A percentile compares a stretch with the other conserved stretches of the same genome.
phyloP scores from a whole-genome alignment of 202 grass and related monocot species.

The Miscanthus sacchariflorus region DNA sequence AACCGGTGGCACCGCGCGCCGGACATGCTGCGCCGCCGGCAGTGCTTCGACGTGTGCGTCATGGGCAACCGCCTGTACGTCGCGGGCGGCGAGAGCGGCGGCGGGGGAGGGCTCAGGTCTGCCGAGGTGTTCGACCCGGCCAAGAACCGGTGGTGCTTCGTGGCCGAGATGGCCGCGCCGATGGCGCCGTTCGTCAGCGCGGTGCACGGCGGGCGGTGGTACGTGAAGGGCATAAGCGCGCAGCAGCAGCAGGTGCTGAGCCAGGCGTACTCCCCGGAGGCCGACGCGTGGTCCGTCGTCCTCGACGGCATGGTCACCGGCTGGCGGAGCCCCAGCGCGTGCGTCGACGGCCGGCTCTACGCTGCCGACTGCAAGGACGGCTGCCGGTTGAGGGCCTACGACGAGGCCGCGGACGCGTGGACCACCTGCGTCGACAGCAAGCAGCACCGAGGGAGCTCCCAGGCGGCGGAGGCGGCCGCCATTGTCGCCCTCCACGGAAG shows the following conservation, averaged over 20 bases:
- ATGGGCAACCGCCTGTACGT: slow-evolving; percentile 81
- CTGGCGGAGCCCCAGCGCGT: slow-evolving; percentile 74
- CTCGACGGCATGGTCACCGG: slow-evolving; percentile 73
- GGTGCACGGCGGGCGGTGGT: slow-evolving; percentile 80
- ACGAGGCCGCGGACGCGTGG: slow-evolving; percentile 60
- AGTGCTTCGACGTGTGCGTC: slow-evolving; percentile 63
- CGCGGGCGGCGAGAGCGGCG: slow-evolving; percentile 70
- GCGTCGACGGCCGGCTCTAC: slow-evolving; percentile 65
- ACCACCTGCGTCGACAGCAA: slow-evolving; percentile 52
- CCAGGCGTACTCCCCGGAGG: slow-evolving; percentile 65
- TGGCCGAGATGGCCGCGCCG: slow-evolving; percentile 69
- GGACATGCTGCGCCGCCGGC: slow-evolving; percentile 77
- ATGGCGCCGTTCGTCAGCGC: slow-evolving; percentile 76
- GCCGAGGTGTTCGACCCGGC: slow-evolving; percentile 76
- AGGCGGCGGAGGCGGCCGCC: slow-evolving; percentile 67
- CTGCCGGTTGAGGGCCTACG: slow-evolving; percentile 68
- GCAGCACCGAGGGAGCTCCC: slow-evolving; percentile 67
- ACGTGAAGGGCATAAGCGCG: slow-evolving; percentile 69
- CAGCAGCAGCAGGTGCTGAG: slow-evolving; percentile 67
- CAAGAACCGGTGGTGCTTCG: slow-evolving; percentile 82
- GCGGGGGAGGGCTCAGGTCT: slow-evolving; percentile 49
- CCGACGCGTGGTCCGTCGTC: slow-evolving; percentile 56
- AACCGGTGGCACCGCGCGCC: slow-evolving; percentile 89
- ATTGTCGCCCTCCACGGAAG: slow-evolving; percentile 61
- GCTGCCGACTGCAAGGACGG: slow-evolving; percentile 83